phyloP scores from a whole-genome alignment of 2,329 filamentous ascomycete species.

The Colletotrichum lindemuthianum region DNA sequence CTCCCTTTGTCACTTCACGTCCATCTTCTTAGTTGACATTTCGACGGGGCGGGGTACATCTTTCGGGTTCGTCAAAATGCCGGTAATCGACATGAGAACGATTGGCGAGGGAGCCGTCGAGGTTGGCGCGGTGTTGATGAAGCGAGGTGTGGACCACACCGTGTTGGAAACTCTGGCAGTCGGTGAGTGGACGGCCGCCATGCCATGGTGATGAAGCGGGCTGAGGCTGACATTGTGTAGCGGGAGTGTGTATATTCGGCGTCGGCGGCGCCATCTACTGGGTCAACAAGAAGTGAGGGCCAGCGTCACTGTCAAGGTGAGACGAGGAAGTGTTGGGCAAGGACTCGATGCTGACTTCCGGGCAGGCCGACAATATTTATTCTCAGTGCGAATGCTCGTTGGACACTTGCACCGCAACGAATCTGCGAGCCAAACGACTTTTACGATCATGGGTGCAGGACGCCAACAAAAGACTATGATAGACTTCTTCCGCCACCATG shows the following conservation, averaged over 20 bases:
- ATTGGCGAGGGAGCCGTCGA: conserved; percentile 22
- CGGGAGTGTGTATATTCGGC: conserved; percentile 19
- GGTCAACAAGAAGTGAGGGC: conserved; percentile 20
- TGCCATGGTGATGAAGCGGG: background rate
- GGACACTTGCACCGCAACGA: too few species aligned
- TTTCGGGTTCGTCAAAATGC: conserved; percentile 3
- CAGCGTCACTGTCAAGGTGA: background rate
- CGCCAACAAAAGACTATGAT: too few species aligned
- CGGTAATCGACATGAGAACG: conserved; percentile 26
- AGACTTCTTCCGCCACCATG: too few species aligned
- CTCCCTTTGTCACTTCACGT: background rate
- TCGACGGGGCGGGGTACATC: too few species aligned
- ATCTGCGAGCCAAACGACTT: too few species aligned
- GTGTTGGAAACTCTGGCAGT: conserved; percentile 32
- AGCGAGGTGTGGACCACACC: conserved; percentile 30
- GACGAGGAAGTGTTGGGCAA: background rate
- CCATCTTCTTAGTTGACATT: background rate
- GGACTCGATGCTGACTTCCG: too few species aligned
- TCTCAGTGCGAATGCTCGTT: too few species aligned
- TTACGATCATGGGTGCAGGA: too few species aligned
- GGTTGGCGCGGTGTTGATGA: conserved; percentile 27
- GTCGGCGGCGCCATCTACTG: conserved; percentile 33
- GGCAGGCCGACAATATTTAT: background rate
- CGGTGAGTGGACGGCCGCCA: background rate
- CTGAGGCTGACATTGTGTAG: background rate